Percentiles rank a stretch among this genome's conserved stretches.
These are phyloP conservation scores for Kingdonia uniflora DNA, from an alignment of 164 flowering plant species.

Conservation along the genomic window DNA sequence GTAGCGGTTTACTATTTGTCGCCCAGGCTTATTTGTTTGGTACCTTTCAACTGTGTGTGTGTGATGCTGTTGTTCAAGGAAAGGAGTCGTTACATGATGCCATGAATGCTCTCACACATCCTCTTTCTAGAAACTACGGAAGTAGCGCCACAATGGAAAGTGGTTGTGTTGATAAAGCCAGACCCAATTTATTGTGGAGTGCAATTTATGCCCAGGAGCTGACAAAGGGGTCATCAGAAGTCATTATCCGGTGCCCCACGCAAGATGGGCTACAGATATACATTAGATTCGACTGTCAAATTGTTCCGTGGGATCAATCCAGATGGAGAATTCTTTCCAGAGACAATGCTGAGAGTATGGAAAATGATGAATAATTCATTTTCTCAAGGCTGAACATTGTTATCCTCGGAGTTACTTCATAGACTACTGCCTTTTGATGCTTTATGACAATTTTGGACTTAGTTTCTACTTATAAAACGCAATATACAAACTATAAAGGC, in stretches of 20 bases:
- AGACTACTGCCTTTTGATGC: too few relatives aligned
- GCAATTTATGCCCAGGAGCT: slow-evolving; percentile 62
- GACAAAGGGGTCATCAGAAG: slow-evolving; percentile 28
- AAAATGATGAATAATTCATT: slow-evolving; percentile 4
- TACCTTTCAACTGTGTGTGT: slow-evolving; percentile 64
- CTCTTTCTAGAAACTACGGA: slow-evolving; percentile 25
- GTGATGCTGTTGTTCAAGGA: slow-evolving; percentile 53
- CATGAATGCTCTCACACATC: slow-evolving; percentile 35
- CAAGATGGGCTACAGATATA: slow-evolving; percentile 59
- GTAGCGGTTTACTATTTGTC: slow-evolving; percentile 63
- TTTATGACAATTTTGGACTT: too few relatives aligned
- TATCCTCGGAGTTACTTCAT: too few relatives aligned
- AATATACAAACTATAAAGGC: too few relatives aligned
- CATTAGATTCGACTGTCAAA: slow-evolving; percentile 39
- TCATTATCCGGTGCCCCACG: slow-evolving; percentile 33
- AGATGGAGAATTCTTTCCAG: slow-evolving; percentile 46
- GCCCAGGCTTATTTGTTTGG: slow-evolving; percentile 56
- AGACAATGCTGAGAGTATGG: slow-evolving; percentile 28
- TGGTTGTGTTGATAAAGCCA: slow-evolving; percentile 24
- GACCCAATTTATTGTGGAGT: slow-evolving; percentile 63
- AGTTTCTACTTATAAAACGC: too few relatives aligned
- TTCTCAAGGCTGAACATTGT: too few relatives aligned
- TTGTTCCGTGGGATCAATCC: slow-evolving; percentile 49
- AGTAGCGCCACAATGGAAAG: slow-evolving; percentile 12
- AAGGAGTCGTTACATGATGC: slow-evolving; percentile 46